Percentiles rank a stretch among this genome's conserved stretches.
Conservation (phyloP, 169 alveolate genomes). For the Amoebophrya sp. region DNA sequence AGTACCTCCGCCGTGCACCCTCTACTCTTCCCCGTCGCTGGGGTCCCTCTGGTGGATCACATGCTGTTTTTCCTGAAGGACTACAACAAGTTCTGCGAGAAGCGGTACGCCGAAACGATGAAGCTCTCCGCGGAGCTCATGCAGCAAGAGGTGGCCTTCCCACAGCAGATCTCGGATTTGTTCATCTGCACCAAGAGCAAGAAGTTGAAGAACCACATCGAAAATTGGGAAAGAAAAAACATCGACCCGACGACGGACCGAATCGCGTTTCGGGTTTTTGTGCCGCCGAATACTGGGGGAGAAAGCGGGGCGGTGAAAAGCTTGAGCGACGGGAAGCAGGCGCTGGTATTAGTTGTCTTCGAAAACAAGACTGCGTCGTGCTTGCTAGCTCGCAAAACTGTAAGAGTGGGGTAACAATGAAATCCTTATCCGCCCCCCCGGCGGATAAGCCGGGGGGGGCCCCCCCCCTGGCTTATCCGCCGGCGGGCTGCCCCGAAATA, state of each 20-base stretch:
- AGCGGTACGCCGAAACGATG: neutral
- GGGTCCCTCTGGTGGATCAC: neutral
- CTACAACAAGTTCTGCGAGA: neutral
- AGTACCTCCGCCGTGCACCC: neutral
- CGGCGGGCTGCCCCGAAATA: too few relatives aligned
- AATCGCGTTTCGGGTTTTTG: neutral
- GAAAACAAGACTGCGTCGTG: too few relatives aligned
- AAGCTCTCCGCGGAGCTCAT: neutral
- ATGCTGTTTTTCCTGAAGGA: neutral
- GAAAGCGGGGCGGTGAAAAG: too few relatives aligned
- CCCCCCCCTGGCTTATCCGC: too few relatives aligned
- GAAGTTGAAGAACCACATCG: neutral
- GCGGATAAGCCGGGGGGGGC: too few relatives aligned
- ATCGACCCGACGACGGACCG: neutral
- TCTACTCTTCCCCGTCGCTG: neutral
- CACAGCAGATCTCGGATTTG: neutral
- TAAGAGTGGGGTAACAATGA: too few relatives aligned
- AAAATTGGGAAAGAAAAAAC: neutral
- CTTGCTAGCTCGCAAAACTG: too few relatives aligned
- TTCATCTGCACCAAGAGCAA: neutral
- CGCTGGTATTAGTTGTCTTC: too few relatives aligned
- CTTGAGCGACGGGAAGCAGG: too few relatives aligned
- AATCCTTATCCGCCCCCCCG: too few relatives aligned
- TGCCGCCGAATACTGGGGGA: neutral
- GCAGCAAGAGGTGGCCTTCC: neutral